Conservation (phyloP, 768 basidiomycete genomes). For the Clitopilus hobsonii region DNA sequence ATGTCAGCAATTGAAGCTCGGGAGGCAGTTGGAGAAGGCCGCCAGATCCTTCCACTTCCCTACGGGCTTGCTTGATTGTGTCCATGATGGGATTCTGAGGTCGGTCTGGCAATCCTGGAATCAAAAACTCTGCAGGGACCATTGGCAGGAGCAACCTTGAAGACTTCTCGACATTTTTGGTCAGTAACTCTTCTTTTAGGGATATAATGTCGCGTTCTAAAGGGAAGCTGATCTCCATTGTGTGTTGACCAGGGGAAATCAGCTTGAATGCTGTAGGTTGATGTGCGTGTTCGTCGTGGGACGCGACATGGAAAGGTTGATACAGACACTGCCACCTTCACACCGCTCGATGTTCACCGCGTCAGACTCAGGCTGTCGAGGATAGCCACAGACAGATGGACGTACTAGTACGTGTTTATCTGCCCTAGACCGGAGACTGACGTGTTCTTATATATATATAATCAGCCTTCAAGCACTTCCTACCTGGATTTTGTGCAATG, state of each 20-base stretch:
- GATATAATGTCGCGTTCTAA: not conserved
- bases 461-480: not conserved
- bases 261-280: conserved; percentile 36
- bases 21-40: conserved; percentile 17
- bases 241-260: conserved; percentile 1
- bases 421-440: not conserved
- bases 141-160: not conserved
- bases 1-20: conserved; percentile 23
- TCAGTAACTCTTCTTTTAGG: not conserved
- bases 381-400: not conserved
- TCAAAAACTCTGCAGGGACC: conserved; percentile 38
- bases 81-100: conserved; percentile 81
- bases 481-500: not conserved
- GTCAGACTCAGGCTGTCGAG: not conserved
- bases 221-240: not conserved
- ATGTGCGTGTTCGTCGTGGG: conserved; percentile 2
- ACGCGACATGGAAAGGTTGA: too few species aligned
- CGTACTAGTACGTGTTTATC: too few species aligned
- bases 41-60: conserved; percentile 6
- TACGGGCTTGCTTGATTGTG: conserved; percentile 29
- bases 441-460: not conserved
- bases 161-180: not conserved
- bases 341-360: too few species aligned
- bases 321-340: too few species aligned
- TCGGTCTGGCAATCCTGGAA: conserved; percentile 62